Percentiles rank a stretch among this genome's conserved stretches.
phyloP scores from a whole-genome alignment of 192 early-diverging fungal species.

The Entomortierella parvispora region DNA sequence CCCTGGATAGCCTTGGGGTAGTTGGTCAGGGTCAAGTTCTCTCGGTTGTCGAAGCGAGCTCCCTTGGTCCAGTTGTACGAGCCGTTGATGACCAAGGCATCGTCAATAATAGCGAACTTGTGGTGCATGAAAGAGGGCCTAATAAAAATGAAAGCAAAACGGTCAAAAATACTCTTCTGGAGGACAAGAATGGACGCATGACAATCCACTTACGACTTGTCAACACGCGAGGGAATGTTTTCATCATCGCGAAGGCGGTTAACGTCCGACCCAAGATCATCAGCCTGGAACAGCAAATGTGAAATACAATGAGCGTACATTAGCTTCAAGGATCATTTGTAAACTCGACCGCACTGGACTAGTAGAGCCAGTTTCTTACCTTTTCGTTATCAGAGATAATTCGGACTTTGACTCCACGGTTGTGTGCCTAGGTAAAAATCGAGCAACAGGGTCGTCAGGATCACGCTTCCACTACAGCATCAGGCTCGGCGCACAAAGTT shows the following conservation, averaged over 20 bases:
- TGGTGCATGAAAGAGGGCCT: slow-evolving; percentile 71
- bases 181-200: too few species aligned
- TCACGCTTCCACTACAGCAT: too few species aligned
- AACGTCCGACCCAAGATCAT: slow-evolving; percentile 64
- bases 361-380: slow-evolving; percentile 41
- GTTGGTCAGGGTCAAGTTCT: slow-evolving; percentile 75
- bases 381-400: slow-evolving; percentile 80
- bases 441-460: too few species aligned
- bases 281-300: slow-evolving; percentile 48
- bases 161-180: too few species aligned
- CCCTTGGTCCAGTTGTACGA: slow-evolving; percentile 73
- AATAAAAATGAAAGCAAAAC: background rate
- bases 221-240: slow-evolving; percentile 57
- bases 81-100: slow-evolving; percentile 65
- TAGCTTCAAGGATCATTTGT: too few species aligned
- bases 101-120: slow-evolving; percentile 76
- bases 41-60: slow-evolving; percentile 74
- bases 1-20: slow-evolving; percentile 63
- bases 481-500: too few species aligned
- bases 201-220: slow-evolving; percentile 59
- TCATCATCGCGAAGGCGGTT: slow-evolving; percentile 58
- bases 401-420: slow-evolving; percentile 59
- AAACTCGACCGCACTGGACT: background rate
- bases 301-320: too few species aligned
- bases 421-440: slow-evolving; percentile 41